A percentile compares a stretch with the other conserved stretches of the same genome.
phyloP scores from a whole-genome alignment of 495 filamentous ascomycete genomes.

The Tuber umbilicatum region DNA sequence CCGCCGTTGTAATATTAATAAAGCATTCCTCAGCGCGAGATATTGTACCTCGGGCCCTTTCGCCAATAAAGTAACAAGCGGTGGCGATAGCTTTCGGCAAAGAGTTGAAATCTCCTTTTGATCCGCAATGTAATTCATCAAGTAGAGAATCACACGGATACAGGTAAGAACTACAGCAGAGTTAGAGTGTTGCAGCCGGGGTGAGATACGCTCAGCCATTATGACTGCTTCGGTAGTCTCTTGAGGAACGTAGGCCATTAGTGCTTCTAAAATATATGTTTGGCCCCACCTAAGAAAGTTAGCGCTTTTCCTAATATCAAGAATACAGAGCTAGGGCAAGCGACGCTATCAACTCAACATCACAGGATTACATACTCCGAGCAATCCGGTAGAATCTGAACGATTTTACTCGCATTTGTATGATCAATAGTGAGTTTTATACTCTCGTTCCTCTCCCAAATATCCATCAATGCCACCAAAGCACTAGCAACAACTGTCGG shows the following conservation, averaged over 20 bases:
- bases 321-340: neutral
- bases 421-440: slow-evolving; percentile 99
- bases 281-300: slow-evolving; percentile 80
- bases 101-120: slow-evolving; percentile 83
- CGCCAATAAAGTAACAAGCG: slow-evolving; percentile 87
- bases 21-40: slow-evolving; percentile 84
- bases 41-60: slow-evolving; percentile 98
- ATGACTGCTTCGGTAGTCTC: slow-evolving; percentile 78
- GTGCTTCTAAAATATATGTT: slow-evolving; percentile 93
- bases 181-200: slow-evolving; percentile 90
- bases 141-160: slow-evolving; percentile 89
- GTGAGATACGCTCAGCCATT: slow-evolving; percentile 87
- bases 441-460: slow-evolving; percentile 94
- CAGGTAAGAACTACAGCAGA: slow-evolving; percentile 93
- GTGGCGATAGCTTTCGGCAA: slow-evolving; percentile 89
- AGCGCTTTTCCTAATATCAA: slow-evolving; percentile 27
- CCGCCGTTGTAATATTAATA: slow-evolving; percentile 85
- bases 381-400: slow-evolving; percentile 91
- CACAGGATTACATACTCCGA: slow-evolving; percentile 68
- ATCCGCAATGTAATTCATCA: slow-evolving; percentile 98
- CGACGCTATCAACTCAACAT: neutral
- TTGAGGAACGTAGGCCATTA: slow-evolving; percentile 97
- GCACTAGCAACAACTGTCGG: slow-evolving; percentile 95
- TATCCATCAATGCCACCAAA: slow-evolving; percentile 87
- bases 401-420: slow-evolving; percentile 91